These are phyloP conservation scores for Dryadomyces quercivorus DNA, from an alignment of 2,329 filamentous ascomycete species.

Conservation along the genomic window DNA sequence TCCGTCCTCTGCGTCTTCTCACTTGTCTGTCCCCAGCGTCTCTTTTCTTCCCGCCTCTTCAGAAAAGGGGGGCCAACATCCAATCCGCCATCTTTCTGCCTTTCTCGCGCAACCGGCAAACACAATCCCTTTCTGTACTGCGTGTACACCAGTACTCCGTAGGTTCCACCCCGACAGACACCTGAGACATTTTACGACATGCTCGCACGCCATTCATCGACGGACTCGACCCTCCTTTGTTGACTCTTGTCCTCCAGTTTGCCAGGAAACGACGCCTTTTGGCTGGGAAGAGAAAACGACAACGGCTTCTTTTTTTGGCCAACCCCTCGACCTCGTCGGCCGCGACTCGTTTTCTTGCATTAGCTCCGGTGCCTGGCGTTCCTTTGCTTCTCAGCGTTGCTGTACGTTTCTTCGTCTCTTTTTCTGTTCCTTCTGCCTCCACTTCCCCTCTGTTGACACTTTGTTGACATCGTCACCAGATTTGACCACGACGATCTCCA, in stretches of 20 bases:
- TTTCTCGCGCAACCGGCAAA: background rate
- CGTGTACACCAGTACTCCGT: no score
- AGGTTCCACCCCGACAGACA: no score
- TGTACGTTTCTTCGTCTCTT: background rate
- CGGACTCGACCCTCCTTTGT: no score
- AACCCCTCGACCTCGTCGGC: no score
- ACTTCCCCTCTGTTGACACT: background rate
- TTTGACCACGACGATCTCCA: background rate
- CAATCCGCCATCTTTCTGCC: background rate
- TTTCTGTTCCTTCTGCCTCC: background rate
- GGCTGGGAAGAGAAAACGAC: no score
- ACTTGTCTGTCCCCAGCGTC: no score
- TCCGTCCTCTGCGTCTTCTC: background rate
- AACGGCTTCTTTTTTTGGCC: no score
- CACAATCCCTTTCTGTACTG: no score
- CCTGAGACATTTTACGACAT: no score
- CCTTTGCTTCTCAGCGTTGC: background rate
- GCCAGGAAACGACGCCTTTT: no score
- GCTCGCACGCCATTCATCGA: no score
- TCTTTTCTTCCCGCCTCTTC: background rate
- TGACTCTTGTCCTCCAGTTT: no score
- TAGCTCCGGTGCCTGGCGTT: background rate
- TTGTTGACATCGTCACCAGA: background rate
- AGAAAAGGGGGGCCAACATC: background rate
- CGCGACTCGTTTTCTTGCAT: background rate